Evolutionary conservation across 345 rosid genomes (phyloP).

Genomic region (Eucalyptus erythrocorys): DNA sequence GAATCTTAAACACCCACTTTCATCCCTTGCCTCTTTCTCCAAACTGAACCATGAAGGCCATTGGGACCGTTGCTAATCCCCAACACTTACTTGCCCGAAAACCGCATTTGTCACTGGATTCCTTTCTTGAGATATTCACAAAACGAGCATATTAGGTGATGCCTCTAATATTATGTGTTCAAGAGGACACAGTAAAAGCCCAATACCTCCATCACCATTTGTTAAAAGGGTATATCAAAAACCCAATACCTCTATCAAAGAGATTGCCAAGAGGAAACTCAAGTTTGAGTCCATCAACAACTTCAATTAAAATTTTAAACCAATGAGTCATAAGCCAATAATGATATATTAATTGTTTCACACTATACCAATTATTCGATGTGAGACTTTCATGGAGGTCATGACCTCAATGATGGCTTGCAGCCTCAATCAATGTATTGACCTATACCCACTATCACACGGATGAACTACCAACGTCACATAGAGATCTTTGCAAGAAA

Average conservation of each 20-base stretch:
- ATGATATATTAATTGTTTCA: neutral
- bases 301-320: no score
- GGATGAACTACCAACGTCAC: neutral
- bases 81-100: no score
- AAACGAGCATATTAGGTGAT: rapidly evolving
- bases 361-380: no score
- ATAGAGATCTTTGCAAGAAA: neutral
- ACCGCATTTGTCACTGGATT: no score
- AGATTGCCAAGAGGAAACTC: neutral
- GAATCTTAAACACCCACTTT: no score
- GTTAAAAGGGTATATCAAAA: neutral
- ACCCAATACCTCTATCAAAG: rapidly evolving
- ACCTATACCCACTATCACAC: neutral
- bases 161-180: rapidly evolving
- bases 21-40: no score
- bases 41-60: no score
- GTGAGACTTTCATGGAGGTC: neutral
- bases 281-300: neutral
- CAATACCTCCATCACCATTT: neutral
- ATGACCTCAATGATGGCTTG: neutral
- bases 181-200: no score
- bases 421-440: neutral
- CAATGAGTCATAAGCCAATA: no score
- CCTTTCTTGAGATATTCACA: neutral
- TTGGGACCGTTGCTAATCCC: no score